Percentiles rank a stretch among this genome's conserved stretches.
Evolutionary conservation across 208 protist species (phyloP).

Genomic region (Histomonas meleagridis): DNA sequence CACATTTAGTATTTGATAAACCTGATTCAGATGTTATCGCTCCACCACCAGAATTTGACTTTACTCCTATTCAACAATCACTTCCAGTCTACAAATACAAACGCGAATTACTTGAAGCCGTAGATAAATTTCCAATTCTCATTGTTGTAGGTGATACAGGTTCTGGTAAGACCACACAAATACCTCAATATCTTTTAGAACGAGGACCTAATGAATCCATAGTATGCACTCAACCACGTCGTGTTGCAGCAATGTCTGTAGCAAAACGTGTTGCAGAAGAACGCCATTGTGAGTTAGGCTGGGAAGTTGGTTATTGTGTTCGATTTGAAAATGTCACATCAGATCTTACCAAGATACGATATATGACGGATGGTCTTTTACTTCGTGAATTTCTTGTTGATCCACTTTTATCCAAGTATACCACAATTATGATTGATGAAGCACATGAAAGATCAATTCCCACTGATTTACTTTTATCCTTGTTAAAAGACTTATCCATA

Average conservation of each 20-base stretch:
- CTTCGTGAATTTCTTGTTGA: conserved; percentile 63
- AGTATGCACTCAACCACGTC: conserved; percentile 85
- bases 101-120: not conserved
- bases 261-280: conserved; percentile 92
- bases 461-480: conserved; percentile 22
- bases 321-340: conserved; percentile 41
- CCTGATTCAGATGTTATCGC: not conserved
- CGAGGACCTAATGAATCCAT: conserved; percentile 46
- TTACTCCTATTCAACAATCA: conserved; percentile 4
- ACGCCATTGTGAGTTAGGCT: conserved; percentile 76
- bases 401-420: conserved; percentile 54
- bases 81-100: conserved; percentile 37
- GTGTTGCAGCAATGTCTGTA: conserved; percentile 89
- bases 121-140: not conserved
- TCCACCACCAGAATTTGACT: not conserved
- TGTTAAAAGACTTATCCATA: not conserved
- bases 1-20: not conserved
- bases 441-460: conserved; percentile 34
- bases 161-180: conserved; percentile 38
- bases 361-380: conserved; percentile 68
- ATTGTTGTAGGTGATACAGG: conserved; percentile 38
- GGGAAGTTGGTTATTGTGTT: conserved; percentile 58
- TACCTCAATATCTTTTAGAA: conserved; percentile 38
- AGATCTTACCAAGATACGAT: conserved; percentile 53
- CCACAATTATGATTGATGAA: conserved; percentile 37